phyloP scores from a whole-genome alignment of 176 grass and related monocot species.

The Typha latifolia region DNA sequence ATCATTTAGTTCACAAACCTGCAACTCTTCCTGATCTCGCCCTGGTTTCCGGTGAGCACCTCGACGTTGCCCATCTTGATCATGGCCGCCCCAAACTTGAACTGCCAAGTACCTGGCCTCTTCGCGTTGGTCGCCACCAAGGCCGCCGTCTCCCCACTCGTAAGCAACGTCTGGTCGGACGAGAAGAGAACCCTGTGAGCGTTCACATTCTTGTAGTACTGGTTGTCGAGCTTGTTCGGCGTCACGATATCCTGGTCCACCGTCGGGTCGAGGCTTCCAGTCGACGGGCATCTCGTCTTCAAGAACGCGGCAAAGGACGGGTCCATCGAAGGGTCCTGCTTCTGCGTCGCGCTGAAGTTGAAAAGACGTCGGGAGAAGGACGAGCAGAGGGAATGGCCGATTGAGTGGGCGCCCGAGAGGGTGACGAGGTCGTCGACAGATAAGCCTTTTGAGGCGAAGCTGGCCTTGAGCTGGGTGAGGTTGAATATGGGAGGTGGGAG shows the following conservation, averaged over 20 bases:
- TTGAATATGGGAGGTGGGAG: background rate
- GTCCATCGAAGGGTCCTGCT: conserved; percentile 21
- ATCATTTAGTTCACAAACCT: conserved; percentile 1
- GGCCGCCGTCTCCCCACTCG: conserved; percentile 8
- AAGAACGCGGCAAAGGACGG: conserved; percentile 17
- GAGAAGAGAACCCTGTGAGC: conserved; percentile 24
- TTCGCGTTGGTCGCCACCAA: conserved; percentile 22
- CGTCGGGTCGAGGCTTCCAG: conserved; percentile 2
- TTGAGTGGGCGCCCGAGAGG: conserved; percentile 14
- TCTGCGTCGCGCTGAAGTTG: background rate
- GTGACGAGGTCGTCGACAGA: conserved; percentile 12
- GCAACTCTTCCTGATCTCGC: conserved; percentile 29
- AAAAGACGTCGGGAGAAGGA: conserved; percentile 7
- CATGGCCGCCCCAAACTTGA: conserved; percentile 37
- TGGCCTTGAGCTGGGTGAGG: background rate
- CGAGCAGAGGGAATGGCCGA: conserved; percentile 6
- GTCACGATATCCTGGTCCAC: conserved; percentile 17
- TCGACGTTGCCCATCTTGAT: conserved; percentile 37
- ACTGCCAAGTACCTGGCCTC: conserved; percentile 20
- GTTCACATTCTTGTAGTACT: conserved; percentile 38
- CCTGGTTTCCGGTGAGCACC: conserved; percentile 37
- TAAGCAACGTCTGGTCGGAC: conserved; percentile 42
- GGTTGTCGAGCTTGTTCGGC: conserved; percentile 25
- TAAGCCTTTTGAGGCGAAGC: background rate
- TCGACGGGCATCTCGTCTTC: conserved; percentile 28